Evolutionary conservation across 2,329 filamentous ascomycete species (phyloP).

Genomic region (Arthrobotrys megalospora): DNA sequence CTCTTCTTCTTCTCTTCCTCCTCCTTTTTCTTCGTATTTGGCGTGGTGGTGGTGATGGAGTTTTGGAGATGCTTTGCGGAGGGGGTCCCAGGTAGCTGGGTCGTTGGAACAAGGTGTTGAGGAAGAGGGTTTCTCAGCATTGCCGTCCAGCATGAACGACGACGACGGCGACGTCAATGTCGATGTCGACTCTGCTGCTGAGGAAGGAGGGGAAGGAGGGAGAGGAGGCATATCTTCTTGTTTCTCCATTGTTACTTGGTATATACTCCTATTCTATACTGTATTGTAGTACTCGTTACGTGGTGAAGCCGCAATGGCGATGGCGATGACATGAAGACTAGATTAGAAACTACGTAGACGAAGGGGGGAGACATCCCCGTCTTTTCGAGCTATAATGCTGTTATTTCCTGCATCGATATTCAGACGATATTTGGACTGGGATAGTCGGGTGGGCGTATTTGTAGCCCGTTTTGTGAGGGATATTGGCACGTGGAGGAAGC

Average conservation of each 20-base stretch:
- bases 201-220: not conserved
- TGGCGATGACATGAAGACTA: conserved; percentile 20
- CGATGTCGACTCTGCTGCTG: not conserved
- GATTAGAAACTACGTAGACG: not conserved
- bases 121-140: not conserved
- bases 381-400: conserved; percentile 19
- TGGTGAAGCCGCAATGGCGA: not conserved
- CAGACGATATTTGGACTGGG: not conserved
- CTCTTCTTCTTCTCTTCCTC: not conserved
- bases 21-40: not conserved
- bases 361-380: not conserved
- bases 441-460: conserved; percentile 1
- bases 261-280: too few relatives aligned
- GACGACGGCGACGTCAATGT: not conserved
- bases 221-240: conserved; percentile 18
- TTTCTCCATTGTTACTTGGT: not conserved
- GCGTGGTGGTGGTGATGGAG: not conserved
- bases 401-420: not conserved
- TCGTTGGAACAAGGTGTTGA: not conserved
- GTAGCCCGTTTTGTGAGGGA: not conserved
- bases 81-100: conserved; percentile 30
- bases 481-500: conserved; percentile 9
- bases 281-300: not conserved
- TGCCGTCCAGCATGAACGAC: not conserved
- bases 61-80: conserved; percentile 23